Conservation (phyloP, 495 filamentous ascomycete genomes). For the Penicillium pulvis region DNA sequence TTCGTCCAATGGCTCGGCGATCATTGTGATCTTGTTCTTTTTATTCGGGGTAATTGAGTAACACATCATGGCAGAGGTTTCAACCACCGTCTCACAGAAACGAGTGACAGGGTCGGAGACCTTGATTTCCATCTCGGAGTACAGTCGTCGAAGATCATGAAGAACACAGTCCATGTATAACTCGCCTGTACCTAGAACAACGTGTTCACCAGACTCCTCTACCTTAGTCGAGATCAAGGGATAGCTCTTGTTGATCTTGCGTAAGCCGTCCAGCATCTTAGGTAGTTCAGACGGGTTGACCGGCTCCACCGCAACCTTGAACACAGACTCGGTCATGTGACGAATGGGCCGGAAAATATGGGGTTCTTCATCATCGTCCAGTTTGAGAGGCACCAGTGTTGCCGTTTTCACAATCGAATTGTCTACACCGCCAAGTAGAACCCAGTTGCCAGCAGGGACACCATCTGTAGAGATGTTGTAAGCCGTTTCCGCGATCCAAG, state of each 20-base stretch:
- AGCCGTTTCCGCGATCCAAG: slow-evolving; percentile 90
- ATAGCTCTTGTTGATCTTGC: slow-evolving; percentile 97
- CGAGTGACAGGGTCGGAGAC: slow-evolving; percentile 96
- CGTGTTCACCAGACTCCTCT: slow-evolving; percentile 97
- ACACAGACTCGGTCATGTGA: slow-evolving; percentile 96
- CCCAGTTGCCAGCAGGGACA: slow-evolving; percentile 94
- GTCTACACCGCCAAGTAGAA: slow-evolving; percentile 86
- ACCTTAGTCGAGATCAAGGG: slow-evolving; percentile 95
- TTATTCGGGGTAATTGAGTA: slow-evolving; percentile 98
- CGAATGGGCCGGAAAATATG: slow-evolving; percentile 92
- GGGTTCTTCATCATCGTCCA: slow-evolving; percentile 85
- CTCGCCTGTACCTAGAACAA: slow-evolving; percentile 92
- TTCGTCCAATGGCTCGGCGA: slow-evolving; percentile 90
- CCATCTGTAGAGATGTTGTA: slow-evolving; percentile 91
- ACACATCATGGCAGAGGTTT: slow-evolving; percentile 95
- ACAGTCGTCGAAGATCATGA: slow-evolving; percentile 87
- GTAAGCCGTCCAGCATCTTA: slow-evolving; percentile 96
- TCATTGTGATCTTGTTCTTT: slow-evolving; percentile 99
- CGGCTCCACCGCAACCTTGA: slow-evolving; percentile 97
- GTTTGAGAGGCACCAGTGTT: slow-evolving; percentile 81
- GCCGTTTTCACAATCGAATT: slow-evolving; percentile 98
- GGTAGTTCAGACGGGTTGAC: slow-evolving; percentile 98
- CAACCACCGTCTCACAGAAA: slow-evolving; percentile 98
- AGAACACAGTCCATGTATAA: slow-evolving; percentile 99
- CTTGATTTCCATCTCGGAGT: slow-evolving; percentile 99